These are phyloP conservation scores for Echinochloa phyllopogon DNA, from an alignment of 176 grass and related monocot genomes.

Conservation along the genomic window DNA sequence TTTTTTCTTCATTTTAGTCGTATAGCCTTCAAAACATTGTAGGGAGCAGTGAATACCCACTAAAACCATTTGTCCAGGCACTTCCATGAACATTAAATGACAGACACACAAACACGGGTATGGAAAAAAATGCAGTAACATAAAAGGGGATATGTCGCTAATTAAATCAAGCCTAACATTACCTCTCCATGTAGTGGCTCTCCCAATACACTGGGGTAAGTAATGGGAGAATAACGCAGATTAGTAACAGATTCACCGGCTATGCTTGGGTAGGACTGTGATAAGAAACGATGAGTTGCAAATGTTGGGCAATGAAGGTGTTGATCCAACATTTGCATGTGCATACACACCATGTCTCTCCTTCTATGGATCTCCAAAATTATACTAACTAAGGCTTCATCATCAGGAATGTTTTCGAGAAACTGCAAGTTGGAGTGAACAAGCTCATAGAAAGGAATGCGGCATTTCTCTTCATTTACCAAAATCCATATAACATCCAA, in stretches of 20 bases:
- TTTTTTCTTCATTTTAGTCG: not conserved
- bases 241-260: conserved; percentile 85
- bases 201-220: conserved; percentile 94
- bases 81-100: conserved; percentile 25
- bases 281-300: conserved; percentile 90
- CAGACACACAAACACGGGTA: not conserved
- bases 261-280: conserved; percentile 92
- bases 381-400: conserved; percentile 88
- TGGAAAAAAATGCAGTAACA: conserved; percentile 29
- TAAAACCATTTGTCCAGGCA: not conserved
- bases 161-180: conserved; percentile 35
- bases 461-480: conserved; percentile 82
- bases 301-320: conserved; percentile 97
- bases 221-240: conserved; percentile 94
- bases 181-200: conserved; percentile 99
- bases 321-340: conserved; percentile 99
- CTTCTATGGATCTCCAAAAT: conserved; percentile 98
- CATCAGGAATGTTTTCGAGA: conserved; percentile 95
- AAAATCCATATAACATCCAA: conserved; percentile 90
- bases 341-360: conserved; percentile 98
- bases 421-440: conserved; percentile 83
- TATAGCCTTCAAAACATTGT: conserved; percentile 27
- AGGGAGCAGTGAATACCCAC: not conserved
- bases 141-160: not conserved
- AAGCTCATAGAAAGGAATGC: conserved; percentile 97